These are phyloP conservation scores for Ceratobasidium sp. DNA, from an alignment of 1,284 basidiomycete genomes.

Conservation along the genomic window DNA sequence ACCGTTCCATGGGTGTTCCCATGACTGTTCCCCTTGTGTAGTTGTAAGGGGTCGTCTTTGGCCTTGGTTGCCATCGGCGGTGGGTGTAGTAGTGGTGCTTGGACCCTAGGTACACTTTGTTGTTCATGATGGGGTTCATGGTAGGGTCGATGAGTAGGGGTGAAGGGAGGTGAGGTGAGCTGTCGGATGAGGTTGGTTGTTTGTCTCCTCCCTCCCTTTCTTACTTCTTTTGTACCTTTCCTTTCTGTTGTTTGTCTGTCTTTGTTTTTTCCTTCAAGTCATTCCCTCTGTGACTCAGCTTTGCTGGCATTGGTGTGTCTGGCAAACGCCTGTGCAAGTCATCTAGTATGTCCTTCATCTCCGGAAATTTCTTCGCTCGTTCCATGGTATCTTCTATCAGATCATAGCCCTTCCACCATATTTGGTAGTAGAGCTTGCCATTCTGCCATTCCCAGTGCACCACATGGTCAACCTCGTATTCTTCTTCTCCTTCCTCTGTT, in stretches of 20 bases:
- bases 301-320: neutral
- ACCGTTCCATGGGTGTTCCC: too few species aligned
- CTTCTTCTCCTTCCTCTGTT: conserved; percentile 6
- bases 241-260: neutral
- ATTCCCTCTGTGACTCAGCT: neutral
- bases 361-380: neutral
- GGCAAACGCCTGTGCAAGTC: neutral
- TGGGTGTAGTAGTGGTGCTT: too few species aligned
- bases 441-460: neutral
- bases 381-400: neutral
- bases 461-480: neutral
- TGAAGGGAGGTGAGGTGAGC: too few species aligned
- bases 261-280: neutral
- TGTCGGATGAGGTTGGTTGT: too few species aligned
- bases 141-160: too few species aligned
- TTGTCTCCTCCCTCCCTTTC: too few species aligned
- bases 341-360: neutral
- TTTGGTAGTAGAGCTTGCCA: neutral
- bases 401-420: neutral
- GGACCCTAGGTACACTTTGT: too few species aligned
- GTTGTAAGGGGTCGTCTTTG: too few species aligned
- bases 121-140: too few species aligned
- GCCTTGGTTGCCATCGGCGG: too few species aligned
- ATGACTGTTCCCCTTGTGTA: too few species aligned
- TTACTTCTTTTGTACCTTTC: too few species aligned